These are phyloP conservation scores for Gossypium bickii DNA, from an alignment of 345 rosid genomes.

Conservation along the genomic window DNA sequence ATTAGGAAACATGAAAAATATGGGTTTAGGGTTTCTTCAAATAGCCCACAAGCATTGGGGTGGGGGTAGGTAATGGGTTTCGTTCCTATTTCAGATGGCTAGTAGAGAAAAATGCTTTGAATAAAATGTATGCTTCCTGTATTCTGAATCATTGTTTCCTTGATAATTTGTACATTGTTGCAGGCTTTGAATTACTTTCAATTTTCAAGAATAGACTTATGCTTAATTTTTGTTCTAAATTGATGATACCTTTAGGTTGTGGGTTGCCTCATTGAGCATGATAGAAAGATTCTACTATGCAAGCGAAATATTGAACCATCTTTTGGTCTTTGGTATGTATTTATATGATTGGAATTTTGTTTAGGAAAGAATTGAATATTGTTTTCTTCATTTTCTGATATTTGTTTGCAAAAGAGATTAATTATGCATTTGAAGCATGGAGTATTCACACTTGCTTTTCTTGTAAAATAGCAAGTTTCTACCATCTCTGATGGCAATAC, in stretches of 20 bases:
- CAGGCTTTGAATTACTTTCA: not conserved
- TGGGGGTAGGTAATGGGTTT: not conserved
- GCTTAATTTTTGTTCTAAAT: conserved; percentile 13
- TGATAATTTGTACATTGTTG: not conserved
- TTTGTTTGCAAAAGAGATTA: not conserved
- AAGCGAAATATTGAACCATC: conserved; percentile 97
- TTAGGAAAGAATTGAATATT: not conserved
- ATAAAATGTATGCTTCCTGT: not conserved
- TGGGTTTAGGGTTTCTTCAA: not conserved
- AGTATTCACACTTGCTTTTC: conserved; percentile 10
- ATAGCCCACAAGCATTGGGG: not conserved
- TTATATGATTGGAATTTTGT: conserved; percentile 2
- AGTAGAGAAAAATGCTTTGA: not conserved
- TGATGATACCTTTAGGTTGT: conserved; percentile 54
- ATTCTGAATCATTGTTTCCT: not conserved
- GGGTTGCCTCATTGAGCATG: conserved; percentile 93
- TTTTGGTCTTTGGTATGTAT: conserved; percentile 66
- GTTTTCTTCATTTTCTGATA: not conserved
- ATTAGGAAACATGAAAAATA: not conserved
- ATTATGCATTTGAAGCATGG: conserved; percentile 3
- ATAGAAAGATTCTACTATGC: conserved; percentile 83
- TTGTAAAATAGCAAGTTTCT: conserved; percentile 3
- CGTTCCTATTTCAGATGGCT: not conserved
- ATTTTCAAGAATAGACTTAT: not conserved
- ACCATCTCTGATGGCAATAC: not conserved